phyloP scores from a whole-genome alignment of 345 rosid genomes.

The Sisymbrium irio region DNA sequence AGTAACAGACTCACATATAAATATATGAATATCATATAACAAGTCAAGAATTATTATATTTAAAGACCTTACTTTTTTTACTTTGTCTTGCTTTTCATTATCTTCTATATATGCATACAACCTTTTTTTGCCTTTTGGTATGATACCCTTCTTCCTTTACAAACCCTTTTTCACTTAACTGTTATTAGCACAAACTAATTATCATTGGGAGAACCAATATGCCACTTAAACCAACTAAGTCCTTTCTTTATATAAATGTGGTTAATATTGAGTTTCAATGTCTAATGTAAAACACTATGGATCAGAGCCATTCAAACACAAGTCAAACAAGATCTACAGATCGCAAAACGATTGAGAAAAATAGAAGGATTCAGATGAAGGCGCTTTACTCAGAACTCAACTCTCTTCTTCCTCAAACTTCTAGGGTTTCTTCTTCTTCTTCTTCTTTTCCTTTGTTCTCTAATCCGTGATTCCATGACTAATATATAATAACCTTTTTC shows the following conservation, averaged over 20 bases:
- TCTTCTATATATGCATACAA: not conserved
- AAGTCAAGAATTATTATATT: not conserved
- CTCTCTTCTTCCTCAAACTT: slow-evolving; percentile 36
- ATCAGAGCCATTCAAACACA: slow-evolving; percentile 21
- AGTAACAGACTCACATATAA: not conserved
- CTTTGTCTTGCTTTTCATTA: slow-evolving; percentile 24
- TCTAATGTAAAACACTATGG: slow-evolving; percentile 24
- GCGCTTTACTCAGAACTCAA: slow-evolving; percentile 33
- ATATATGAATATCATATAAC: not conserved
- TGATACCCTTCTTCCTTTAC: slow-evolving; percentile 11
- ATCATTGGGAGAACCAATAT: slow-evolving; percentile 1
- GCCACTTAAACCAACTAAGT: slow-evolving; percentile 11
- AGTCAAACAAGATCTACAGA: slow-evolving; percentile 27
- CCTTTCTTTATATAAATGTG: slow-evolving; percentile 17
- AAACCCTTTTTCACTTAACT: not conserved
- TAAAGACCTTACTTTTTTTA: not conserved
- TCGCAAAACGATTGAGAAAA: slow-evolving; percentile 34
- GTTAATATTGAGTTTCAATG: not conserved
- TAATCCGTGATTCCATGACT: not conserved
- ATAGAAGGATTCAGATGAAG: slow-evolving; percentile 37
- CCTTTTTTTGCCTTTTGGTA: slow-evolving; percentile 18
- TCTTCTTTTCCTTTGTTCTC: not conserved
- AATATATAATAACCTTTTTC: not conserved
- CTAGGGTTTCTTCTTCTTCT: slow-evolving; percentile 26
- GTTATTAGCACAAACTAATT: slow-evolving; percentile 8